These are phyloP conservation scores for Trichoderma brevicompactum DNA, from an alignment of 2,329 filamentous ascomycete species.

Conservation along the genomic window DNA sequence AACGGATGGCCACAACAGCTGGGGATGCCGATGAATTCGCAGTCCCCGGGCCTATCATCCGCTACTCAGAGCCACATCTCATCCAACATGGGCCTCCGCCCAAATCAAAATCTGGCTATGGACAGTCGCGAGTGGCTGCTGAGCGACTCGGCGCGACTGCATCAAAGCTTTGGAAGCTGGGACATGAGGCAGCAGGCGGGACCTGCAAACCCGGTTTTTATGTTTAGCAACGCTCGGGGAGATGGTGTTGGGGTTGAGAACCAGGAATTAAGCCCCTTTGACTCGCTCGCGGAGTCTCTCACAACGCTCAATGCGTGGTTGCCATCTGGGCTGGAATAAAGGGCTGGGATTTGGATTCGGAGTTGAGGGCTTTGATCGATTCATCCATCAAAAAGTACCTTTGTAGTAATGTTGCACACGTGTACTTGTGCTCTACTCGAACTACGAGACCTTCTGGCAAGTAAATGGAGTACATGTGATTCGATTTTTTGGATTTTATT, in stretches of 20 bases:
- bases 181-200: slow-evolving; percentile 42
- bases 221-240: slow-evolving; percentile 37
- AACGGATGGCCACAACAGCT: slow-evolving; percentile 35
- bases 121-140: slow-evolving; percentile 63
- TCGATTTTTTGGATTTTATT: not conserved
- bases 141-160: slow-evolving; percentile 61
- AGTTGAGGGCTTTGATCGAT: not conserved
- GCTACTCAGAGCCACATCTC: slow-evolving; percentile 22
- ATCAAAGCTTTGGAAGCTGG: slow-evolving; percentile 62
- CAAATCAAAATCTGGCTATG: slow-evolving; percentile 41
- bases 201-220: slow-evolving; percentile 38
- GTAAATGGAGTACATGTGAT: not conserved
- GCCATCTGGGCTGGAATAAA: slow-evolving; percentile 41
- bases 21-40: slow-evolving; percentile 1
- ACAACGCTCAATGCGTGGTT: slow-evolving; percentile 45
- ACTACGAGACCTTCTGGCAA: not conserved
- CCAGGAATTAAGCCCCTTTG: slow-evolving; percentile 38
- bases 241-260: slow-evolving; percentile 30
- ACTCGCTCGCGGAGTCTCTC: slow-evolving; percentile 37
- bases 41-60: slow-evolving; percentile 5
- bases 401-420: not conserved
- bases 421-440: not conserved
- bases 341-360: not conserved
- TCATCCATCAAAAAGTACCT: not conserved
- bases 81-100: slow-evolving; percentile 33